Conservation (phyloP, 2,329 filamentous ascomycete species). For the Lachnellula willkommii region DNA sequence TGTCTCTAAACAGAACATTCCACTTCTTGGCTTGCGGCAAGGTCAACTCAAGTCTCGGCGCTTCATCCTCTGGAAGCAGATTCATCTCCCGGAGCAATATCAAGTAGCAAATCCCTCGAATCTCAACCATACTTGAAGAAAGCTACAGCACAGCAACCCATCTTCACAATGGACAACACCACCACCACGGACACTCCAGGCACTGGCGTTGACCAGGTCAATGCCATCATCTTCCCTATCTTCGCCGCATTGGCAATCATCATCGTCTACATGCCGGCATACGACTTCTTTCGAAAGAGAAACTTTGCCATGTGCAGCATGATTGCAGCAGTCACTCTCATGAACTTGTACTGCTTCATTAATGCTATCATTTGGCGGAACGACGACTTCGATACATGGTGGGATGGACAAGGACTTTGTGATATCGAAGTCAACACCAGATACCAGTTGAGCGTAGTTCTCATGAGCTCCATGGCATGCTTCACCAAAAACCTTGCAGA, state of each 20-base stretch:
- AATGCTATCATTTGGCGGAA: constrained; percentile 62
- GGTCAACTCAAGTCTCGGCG: constrained; percentile 1
- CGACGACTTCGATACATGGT: constrained; percentile 51
- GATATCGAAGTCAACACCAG: constrained; percentile 59
- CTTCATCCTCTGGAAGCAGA: neutral
- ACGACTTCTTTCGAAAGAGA: constrained; percentile 54
- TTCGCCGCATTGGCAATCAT: constrained; percentile 46
- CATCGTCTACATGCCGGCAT: constrained; percentile 50
- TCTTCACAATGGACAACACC: neutral
- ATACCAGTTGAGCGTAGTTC: constrained; percentile 46
- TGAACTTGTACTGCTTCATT: constrained; percentile 53
- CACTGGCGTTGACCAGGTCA: constrained; percentile 10
- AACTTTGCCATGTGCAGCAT: constrained; percentile 56
- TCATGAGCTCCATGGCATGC: constrained; percentile 49
- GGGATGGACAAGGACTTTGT: constrained; percentile 53
- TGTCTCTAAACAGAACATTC: constrained; percentile 3
- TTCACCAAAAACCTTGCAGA: constrained; percentile 55
- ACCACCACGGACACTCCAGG: neutral
- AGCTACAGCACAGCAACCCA: neutral
- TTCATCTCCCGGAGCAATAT: neutral
- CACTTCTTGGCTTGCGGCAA: neutral
- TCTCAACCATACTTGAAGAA: neutral
- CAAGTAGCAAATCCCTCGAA: neutral
- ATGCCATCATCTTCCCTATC: constrained; percentile 40
- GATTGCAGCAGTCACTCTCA: constrained; percentile 49